Evolutionary conservation across 2,329 filamentous ascomycete species (phyloP).

Genomic region (Sporothrix inflata): DNA sequence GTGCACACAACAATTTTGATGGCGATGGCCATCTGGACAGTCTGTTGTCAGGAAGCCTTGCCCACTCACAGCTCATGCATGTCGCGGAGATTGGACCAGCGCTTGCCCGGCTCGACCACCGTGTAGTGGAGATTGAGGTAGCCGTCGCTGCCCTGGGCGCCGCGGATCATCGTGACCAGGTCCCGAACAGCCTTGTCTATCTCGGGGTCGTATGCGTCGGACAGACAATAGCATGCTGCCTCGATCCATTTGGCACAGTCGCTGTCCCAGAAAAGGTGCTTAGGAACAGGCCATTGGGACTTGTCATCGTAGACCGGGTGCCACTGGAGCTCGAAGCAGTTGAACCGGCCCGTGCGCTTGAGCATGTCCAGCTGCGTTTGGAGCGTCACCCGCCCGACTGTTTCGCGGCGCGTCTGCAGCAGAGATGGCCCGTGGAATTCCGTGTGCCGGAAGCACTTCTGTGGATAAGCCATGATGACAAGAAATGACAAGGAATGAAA

Average conservation of each 20-base stretch:
- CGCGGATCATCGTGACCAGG: slow-evolving; percentile 12
- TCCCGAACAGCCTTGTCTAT: neutral
- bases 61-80: slow-evolving; percentile 13
- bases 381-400: neutral
- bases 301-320: slow-evolving; percentile 10
- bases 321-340: slow-evolving; percentile 16
- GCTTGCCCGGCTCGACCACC: slow-evolving; percentile 4
- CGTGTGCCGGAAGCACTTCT: slow-evolving; percentile 1
- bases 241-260: slow-evolving; percentile 20
- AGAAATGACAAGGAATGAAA: neutral
- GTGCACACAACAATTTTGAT: neutral
- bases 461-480: slow-evolving; percentile 1
- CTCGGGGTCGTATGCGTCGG: neutral
- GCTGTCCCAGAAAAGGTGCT: slow-evolving; percentile 22
- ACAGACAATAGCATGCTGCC: slow-evolving; percentile 3
- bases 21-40: no score
- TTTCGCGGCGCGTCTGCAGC: slow-evolving; percentile 19
- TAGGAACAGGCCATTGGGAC: slow-evolving; percentile 12
- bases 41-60: neutral
- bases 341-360: slow-evolving; percentile 11
- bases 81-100: slow-evolving; percentile 18
- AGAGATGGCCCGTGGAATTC: slow-evolving; percentile 17
- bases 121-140: slow-evolving; percentile 21
- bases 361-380: slow-evolving; percentile 16
- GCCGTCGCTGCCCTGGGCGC: slow-evolving; percentile 6